Conservation (phyloP, 2,329 filamentous ascomycete species). For the Emmonsiellopsis sp. region DNA sequence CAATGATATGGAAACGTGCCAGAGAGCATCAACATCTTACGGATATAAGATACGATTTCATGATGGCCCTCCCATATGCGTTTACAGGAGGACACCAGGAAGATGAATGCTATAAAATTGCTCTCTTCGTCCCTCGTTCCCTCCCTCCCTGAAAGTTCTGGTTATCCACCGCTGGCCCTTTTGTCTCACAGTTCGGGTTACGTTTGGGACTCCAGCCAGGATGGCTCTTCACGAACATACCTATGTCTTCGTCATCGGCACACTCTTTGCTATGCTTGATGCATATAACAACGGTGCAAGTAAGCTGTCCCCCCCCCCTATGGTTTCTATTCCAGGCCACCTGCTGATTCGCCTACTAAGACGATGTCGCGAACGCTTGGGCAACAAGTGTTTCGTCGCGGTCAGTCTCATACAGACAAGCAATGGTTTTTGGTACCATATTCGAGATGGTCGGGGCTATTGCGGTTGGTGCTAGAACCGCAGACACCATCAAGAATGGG, state of each 20-base stretch:
- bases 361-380: constrained; percentile 80
- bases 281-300: constrained; percentile 72
- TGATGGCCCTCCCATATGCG: no score
- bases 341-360: constrained; percentile 25
- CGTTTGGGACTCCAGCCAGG: constrained; percentile 20
- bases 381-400: constrained; percentile 73
- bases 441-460: constrained; percentile 62
- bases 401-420: constrained; percentile 61
- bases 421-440: constrained; percentile 55
- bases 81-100: no score
- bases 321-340: constrained; percentile 7
- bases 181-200: no score
- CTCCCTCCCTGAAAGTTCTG: no score
- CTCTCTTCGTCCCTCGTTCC: no score
- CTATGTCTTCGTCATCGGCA: constrained; percentile 68
- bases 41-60: no score
- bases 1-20: no score
- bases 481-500: constrained; percentile 70
- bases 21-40: no score
- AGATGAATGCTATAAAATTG: no score
- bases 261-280: constrained; percentile 64
- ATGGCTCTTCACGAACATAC: constrained; percentile 55
- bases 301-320: constrained; percentile 34
- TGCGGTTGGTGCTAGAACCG: constrained; percentile 58
- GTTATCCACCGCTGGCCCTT: no score